A percentile compares a stretch with the other conserved stretches of the same genome.
These are phyloP conservation scores for Chlorella sp. DNA, from an alignment of 139 green algal genomes.

Conservation along the genomic window DNA sequence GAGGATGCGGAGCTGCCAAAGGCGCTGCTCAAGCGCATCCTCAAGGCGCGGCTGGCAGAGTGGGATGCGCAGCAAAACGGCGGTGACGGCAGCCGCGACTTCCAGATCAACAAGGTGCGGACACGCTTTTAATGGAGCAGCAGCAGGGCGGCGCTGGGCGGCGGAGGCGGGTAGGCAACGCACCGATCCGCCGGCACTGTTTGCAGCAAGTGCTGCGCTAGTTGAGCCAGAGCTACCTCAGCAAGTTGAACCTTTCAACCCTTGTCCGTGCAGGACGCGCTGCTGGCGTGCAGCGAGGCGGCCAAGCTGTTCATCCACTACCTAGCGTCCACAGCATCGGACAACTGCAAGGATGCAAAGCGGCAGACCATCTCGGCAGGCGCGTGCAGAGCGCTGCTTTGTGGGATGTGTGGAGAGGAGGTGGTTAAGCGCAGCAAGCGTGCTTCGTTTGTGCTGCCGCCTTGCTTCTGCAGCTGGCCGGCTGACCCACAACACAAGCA, in stretches of 20 bases:
- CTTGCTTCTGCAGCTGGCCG: too few relatives aligned
- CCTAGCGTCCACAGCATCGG: conserved; percentile 86
- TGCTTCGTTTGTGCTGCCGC: too few relatives aligned
- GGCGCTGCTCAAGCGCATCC: conserved; percentile 80
- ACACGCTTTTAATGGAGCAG: background rate
- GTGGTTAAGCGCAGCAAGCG: too few relatives aligned
- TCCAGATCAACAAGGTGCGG: conserved; percentile 61
- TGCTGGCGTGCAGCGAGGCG: conserved; percentile 81
- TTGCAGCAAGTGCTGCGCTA: too few relatives aligned
- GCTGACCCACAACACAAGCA: too few relatives aligned
- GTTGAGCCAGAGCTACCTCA: too few relatives aligned
- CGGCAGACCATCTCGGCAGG: conserved; percentile 74
- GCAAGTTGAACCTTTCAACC: too few relatives aligned
- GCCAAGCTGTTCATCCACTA: conserved; percentile 93
- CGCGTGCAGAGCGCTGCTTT: too few relatives aligned
- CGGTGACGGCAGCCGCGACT: conserved; percentile 54
- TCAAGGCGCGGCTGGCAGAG: conserved; percentile 78
- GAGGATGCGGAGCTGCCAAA: conserved; percentile 75
- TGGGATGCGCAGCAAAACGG: conserved; percentile 29
- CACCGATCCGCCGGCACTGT: too few relatives aligned
- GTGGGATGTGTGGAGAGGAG: too few relatives aligned
- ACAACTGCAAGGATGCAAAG: conserved; percentile 84
- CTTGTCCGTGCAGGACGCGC: conserved; percentile 79
- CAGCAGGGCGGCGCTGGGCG: background rate
- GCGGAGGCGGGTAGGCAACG: too few relatives aligned